Evolutionary conservation across 2,329 filamentous ascomycete genomes (phyloP).

Genomic region (Truncatella angustata): DNA sequence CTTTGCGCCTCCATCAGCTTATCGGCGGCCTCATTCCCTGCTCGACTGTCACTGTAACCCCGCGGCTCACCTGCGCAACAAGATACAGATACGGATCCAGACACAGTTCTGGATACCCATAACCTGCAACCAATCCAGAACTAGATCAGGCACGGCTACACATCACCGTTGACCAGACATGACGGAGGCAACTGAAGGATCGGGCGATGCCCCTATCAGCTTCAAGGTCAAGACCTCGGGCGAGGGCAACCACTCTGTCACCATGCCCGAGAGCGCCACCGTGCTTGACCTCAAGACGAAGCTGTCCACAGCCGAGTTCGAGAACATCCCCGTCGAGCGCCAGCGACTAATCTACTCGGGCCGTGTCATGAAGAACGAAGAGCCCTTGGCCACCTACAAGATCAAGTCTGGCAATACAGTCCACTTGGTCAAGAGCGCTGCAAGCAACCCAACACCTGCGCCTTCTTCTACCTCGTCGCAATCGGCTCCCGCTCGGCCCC

Average conservation of each 20-base stretch:
- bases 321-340: conserved; percentile 81
- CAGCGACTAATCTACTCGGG: conserved; percentile 98
- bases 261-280: conserved; percentile 71
- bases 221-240: conserved; percentile 99
- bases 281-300: conserved; percentile 88
- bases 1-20: no score
- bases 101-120: no score
- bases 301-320: conserved; percentile 76
- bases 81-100: no score
- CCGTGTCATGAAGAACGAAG: conserved; percentile 91
- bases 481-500: conserved; percentile 48
- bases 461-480: conserved; percentile 39
- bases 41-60: no score
- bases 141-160: no score
- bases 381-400: conserved; percentile 82
- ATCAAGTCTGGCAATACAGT: conserved; percentile 95
- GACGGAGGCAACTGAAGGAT: conserved; percentile 62
- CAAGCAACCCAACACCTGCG: conserved; percentile 67
- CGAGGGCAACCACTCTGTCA: conserved; percentile 80
- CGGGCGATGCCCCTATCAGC: conserved; percentile 74
- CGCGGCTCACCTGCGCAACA: no score
- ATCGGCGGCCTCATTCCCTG: no score
- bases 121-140: no score
- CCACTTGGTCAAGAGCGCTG: conserved; percentile 93
- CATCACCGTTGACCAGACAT: conserved; percentile 38